Base-by-base conservation (phyloP, 2,329 filamentous ascomycete species). In the Microdochium bolleyi region DNA sequence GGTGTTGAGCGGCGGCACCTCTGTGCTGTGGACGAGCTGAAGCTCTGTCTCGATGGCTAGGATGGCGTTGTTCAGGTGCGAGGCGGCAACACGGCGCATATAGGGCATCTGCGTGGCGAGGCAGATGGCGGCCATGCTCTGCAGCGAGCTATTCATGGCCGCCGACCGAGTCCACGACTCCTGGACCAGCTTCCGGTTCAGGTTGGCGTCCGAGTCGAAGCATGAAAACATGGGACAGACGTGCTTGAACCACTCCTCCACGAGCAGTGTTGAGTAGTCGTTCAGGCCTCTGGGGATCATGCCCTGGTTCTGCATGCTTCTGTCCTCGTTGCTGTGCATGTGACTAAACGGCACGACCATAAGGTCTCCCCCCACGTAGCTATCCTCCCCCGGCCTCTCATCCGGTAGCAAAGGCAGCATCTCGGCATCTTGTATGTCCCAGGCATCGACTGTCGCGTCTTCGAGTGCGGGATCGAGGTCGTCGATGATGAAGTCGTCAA, bases 181-280 rank as follows among this genome's bases (percentile, higher is more conserved):
- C 3, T 63, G 61, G 2, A 70, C 70, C 7, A 73, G 59, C 32
- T 63, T 67, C 0, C 70, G 67, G 48, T 73, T 73, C 24, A 70
- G 60, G 22, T 73, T 73, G 2, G 60, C 54, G 16, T 64, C 58
- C 16, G 70, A 73, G 54, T 73, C 70, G 27, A 70, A 71, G 4
- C 67, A 69, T 0, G 70, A 72, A 70, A 70, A 73, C 14, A 66
- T 61, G 1, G 70, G 62, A 38, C 70, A 73, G 7, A 73, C 70
- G 14, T 70, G 63, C 1, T 67, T 62, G 51, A 73, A 73, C 70
- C 70, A 73, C 34, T 65, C 58, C 46, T 64, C 57, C 22, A 73
- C 68, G 10, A 73, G 62, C 0, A 68, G 60, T 0, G 65, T 64
- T 0, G 66, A 64, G 2, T 62, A 62, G 34, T 70, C 64, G 4